A percentile compares a stretch with the other conserved stretches of the same genome.
These are phyloP conservation scores for Penicillium sp. DNA, from an alignment of 2,329 filamentous ascomycete species.

Conservation along the genomic window DNA sequence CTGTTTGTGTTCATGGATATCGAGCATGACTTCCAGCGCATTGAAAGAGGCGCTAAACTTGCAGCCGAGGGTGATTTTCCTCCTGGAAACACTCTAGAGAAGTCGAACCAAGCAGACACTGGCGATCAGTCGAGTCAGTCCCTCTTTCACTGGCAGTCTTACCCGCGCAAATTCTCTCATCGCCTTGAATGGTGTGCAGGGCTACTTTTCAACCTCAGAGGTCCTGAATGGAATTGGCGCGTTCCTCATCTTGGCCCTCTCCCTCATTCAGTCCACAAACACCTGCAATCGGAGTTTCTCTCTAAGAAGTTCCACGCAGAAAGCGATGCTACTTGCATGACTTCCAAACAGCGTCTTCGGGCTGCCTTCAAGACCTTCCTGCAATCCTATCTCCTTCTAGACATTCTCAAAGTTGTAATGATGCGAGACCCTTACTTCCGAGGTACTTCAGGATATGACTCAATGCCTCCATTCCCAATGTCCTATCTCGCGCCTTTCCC, in stretches of 20 bases:
- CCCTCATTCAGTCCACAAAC: constrained; percentile 26
- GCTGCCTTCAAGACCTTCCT: constrained; percentile 49
- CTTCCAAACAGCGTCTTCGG: constrained; percentile 47
- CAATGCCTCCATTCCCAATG: constrained; percentile 45
- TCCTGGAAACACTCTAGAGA: background rate
- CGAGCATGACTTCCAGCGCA: constrained; percentile 55
- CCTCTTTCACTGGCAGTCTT: constrained; percentile 53
- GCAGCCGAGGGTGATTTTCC: background rate
- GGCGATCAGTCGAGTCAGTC: background rate
- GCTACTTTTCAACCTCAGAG: constrained; percentile 57
- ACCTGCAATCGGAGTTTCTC: constrained; percentile 20
- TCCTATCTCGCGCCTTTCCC: constrained; percentile 46
- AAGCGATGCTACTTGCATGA: constrained; percentile 36
- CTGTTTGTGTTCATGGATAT: constrained; percentile 57
- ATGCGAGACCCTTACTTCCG: constrained; percentile 78
- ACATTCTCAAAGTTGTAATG: constrained; percentile 66
- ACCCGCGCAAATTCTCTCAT: constrained; percentile 50
- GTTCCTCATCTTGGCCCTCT: constrained; percentile 45
- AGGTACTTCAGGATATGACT: constrained; percentile 51
- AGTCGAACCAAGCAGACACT: background rate
- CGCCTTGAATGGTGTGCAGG: constrained; percentile 59
- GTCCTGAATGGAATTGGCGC: constrained; percentile 61
- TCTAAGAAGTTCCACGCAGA: constrained; percentile 14
- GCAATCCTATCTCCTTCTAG: constrained; percentile 64
- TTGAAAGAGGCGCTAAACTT: constrained; percentile 43